Conservation (phyloP, 768 basidiomycete genomes). For the Trametopsis cervina region DNA sequence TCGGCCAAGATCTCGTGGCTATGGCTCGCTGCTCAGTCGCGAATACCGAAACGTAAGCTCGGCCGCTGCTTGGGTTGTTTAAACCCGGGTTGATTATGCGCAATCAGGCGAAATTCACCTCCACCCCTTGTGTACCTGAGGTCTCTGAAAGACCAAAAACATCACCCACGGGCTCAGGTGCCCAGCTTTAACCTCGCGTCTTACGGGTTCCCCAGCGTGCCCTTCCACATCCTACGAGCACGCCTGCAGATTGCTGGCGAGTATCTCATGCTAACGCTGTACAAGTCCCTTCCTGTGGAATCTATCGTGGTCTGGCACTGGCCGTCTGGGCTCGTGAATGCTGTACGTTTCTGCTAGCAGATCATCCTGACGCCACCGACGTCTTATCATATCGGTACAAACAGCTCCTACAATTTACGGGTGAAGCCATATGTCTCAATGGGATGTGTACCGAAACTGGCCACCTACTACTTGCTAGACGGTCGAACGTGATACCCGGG, state of each 20-base stretch:
- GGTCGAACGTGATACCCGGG: background rate
- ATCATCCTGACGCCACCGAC: background rate
- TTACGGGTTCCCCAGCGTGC: slow-evolving; percentile 7
- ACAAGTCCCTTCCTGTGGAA: slow-evolving; percentile 9
- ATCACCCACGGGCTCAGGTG: slow-evolving; percentile 6
- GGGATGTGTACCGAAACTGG: slow-evolving; percentile 6
- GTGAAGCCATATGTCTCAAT: slow-evolving; percentile 1
- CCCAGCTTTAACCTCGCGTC: slow-evolving; percentile 6
- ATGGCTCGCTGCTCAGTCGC: background rate
- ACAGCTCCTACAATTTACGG: background rate
- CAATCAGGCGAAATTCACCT: slow-evolving; percentile 1
- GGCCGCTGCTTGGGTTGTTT: background rate
- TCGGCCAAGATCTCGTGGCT: slow-evolving; percentile 9
- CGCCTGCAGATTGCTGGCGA: slow-evolving; percentile 9
- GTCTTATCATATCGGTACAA: no score
- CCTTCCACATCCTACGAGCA: slow-evolving; percentile 2
- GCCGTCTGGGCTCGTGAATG: slow-evolving; percentile 7
- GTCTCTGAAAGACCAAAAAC: slow-evolving; percentile 4
- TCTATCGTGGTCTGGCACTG: slow-evolving; percentile 13
- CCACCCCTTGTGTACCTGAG: slow-evolving; percentile 8
- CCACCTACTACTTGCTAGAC: slow-evolving; percentile 8
- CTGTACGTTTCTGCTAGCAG: slow-evolving; percentile 2
- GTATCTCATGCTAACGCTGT: background rate
- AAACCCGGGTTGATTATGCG: background rate
- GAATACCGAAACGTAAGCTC: slow-evolving; percentile 3